Base-by-base conservation (phyloP, 1,284 basidiomycete genomes). In the Microbotryomycetes sp. region DNA sequence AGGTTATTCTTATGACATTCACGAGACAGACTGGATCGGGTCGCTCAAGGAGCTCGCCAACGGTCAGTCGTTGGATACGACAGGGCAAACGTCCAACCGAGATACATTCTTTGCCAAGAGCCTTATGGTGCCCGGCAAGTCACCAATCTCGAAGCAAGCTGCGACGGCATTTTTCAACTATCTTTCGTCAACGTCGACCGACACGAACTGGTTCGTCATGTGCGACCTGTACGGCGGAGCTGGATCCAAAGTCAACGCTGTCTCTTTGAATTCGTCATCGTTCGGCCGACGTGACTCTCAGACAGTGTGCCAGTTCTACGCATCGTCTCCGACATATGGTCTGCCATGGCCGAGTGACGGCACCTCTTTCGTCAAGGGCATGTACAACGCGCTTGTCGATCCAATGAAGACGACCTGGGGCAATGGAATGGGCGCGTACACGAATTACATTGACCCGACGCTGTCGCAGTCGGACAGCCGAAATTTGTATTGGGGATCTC, bases 221-320 rank as follows among this genome's bases (percentile, higher is more conserved):
- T 47, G 56, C 21, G 47, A 64, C 26, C 26, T 62, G 5, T 70
- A 68, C 48, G 70, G 70, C 13, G 70, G 70, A 15, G 16, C 26
- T 13, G 45, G 59, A 57, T 68, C 66, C 16, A 65, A 61, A 13
- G 71, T 76, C 64, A 72, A 73, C 53, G 47, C 54, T n/a, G 60
- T 73, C 24, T 52, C 68, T 1, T 49, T 60, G 16, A 52, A 67
- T 41, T 67, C 66, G 6, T 71, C 70, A 4, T 69, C 72, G 5
- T 76, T 74, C 58, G 71, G 67, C 3, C 67, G 72, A 54, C 64
- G 75, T 13, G 65, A 71, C 57, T 69, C 70, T 16, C 70, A 73
- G 31, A 60, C 75, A 7, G 65, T 57, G 15, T 73, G 71, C 57
- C 75, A 76, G 52, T 65, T 76, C 48, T 75, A 76, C 59, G 74